Conservation (phyloP, 305 asterid genomes). For the Plantago coronopus region DNA sequence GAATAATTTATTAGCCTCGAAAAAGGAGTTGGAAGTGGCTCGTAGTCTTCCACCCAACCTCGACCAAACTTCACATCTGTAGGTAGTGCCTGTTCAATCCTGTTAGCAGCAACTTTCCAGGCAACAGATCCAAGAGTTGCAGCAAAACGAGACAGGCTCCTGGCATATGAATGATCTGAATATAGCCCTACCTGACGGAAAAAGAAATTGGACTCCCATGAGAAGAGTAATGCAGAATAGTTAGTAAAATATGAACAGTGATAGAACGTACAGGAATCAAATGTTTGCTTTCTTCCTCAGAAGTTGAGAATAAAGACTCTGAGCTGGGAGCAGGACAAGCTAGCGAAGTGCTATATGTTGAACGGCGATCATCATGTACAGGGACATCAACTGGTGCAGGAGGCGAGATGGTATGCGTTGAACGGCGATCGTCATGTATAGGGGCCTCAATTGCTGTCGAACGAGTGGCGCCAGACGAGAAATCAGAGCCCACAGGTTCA, state of each 20-base stretch:
- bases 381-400: conserved; percentile 43
- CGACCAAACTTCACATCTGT: conserved; percentile 76
- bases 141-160: conserved; percentile 91
- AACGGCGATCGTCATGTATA: conserved; percentile 66
- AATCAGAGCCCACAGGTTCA: conserved; percentile 76
- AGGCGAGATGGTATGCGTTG: conserved; percentile 49
- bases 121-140: conserved; percentile 87
- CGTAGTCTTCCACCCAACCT: conserved; percentile 99
- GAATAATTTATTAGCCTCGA: conserved; percentile 54
- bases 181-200: conserved; percentile 81
- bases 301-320: conserved; percentile 73
- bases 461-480: conserved; percentile 86
- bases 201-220: conserved; percentile 21
- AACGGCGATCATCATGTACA: not conserved
- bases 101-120: conserved; percentile 82
- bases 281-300: conserved; percentile 89
- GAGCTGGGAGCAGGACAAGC: conserved; percentile 42
- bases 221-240: conserved; percentile 5
- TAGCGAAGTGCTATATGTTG: conserved; percentile 28
- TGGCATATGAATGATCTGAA: conserved; percentile 83
- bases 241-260: conserved; percentile 16
- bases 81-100: conserved; percentile 88
- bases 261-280: conserved; percentile 67
- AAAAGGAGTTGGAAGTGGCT: conserved; percentile 82
- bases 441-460: conserved; percentile 55